These are phyloP conservation scores for Hysterium pulicare DNA, from an alignment of 2,329 filamentous ascomycete genomes.

Conservation along the genomic window DNA sequence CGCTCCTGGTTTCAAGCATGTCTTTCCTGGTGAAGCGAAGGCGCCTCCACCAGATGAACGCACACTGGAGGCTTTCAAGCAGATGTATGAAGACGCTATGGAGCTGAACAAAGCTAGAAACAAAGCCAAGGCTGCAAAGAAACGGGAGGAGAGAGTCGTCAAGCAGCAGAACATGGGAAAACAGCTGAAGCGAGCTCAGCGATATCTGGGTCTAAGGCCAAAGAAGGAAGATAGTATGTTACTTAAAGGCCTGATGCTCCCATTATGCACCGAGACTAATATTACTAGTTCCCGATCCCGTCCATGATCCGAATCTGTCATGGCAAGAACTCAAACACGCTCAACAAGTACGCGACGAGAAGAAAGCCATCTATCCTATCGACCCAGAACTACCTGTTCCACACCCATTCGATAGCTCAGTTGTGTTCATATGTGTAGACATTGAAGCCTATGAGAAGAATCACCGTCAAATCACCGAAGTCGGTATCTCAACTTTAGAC, in stretches of 20 bases:
- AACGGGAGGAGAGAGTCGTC: constrained; percentile 46
- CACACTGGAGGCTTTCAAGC: constrained; percentile 49
- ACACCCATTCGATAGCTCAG: constrained; percentile 50
- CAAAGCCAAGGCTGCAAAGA: constrained; percentile 49
- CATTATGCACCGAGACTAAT: neutral
- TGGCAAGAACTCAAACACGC: constrained; percentile 5
- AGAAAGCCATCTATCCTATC: constrained; percentile 32
- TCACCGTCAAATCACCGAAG: constrained; percentile 70
- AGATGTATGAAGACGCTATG: constrained; percentile 53
- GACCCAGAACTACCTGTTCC: constrained; percentile 46
- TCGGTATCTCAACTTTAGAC: constrained; percentile 81
- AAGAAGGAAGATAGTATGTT: constrained; percentile 13
- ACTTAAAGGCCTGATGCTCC: neutral
- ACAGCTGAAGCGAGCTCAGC: constrained; percentile 62
- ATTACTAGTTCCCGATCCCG: constrained; percentile 1
- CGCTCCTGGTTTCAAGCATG: constrained; percentile 14
- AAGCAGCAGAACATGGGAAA: constrained; percentile 53
- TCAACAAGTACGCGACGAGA: constrained; percentile 7
- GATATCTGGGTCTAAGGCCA: constrained; percentile 67
- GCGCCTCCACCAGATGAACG: constrained; percentile 30
- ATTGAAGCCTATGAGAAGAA: constrained; percentile 74
- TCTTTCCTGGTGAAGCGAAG: constrained; percentile 16
- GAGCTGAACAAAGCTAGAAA: constrained; percentile 50
- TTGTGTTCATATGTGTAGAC: constrained; percentile 76
- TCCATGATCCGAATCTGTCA: constrained; percentile 3